Evolutionary conservation across 1,284 basidiomycete species (phyloP).

Genomic region (Trametes polyzona): DNA sequence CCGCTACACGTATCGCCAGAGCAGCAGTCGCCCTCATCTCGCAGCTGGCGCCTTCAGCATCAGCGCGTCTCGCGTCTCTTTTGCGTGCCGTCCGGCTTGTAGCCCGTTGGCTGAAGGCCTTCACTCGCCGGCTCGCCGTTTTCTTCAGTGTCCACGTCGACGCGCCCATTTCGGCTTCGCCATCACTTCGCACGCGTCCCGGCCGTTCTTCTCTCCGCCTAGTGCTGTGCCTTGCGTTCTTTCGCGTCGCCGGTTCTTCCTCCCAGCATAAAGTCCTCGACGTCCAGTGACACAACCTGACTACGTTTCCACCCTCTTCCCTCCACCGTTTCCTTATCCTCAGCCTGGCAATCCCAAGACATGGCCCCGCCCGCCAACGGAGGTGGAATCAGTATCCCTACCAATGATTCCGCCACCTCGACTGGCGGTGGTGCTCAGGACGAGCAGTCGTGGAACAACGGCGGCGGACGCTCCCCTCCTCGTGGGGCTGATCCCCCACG

Average conservation of each 20-base stretch:
- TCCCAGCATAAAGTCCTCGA: slow-evolving; percentile 32
- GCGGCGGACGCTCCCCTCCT: slow-evolving; percentile 48
- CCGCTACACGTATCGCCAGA: slow-evolving; percentile 17
- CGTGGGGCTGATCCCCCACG: slow-evolving; percentile 54
- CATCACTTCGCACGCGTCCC: slow-evolving; percentile 19
- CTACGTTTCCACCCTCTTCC: slow-evolving; percentile 32
- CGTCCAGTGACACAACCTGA: slow-evolving; percentile 39
- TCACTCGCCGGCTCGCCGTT: slow-evolving; percentile 22
- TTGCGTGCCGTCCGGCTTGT: slow-evolving; percentile 23
- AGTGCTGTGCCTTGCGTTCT: slow-evolving; percentile 21
- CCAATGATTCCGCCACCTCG: slow-evolving; percentile 51
- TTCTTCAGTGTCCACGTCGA: slow-evolving; percentile 24
- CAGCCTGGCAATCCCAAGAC: slow-evolving; percentile 83
- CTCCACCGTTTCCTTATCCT: slow-evolving; percentile 21
- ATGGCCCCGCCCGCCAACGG: slow-evolving; percentile 60
- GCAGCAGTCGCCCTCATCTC: slow-evolving; percentile 30
- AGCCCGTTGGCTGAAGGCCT: slow-evolving; percentile 39
- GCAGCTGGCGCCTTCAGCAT: slow-evolving; percentile 28
- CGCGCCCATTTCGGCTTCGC: slow-evolving; percentile 22
- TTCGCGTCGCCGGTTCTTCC: slow-evolving; percentile 27
- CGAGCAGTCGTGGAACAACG: slow-evolving; percentile 47
- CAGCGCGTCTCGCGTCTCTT: slow-evolving; percentile 10
- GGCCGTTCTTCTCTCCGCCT: slow-evolving; percentile 16
- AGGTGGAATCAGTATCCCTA: slow-evolving; percentile 71
- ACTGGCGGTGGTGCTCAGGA: slow-evolving; percentile 43